phyloP scores from a whole-genome alignment of 2,329 filamentous ascomycete species.

The Laburnicola sp. region DNA sequence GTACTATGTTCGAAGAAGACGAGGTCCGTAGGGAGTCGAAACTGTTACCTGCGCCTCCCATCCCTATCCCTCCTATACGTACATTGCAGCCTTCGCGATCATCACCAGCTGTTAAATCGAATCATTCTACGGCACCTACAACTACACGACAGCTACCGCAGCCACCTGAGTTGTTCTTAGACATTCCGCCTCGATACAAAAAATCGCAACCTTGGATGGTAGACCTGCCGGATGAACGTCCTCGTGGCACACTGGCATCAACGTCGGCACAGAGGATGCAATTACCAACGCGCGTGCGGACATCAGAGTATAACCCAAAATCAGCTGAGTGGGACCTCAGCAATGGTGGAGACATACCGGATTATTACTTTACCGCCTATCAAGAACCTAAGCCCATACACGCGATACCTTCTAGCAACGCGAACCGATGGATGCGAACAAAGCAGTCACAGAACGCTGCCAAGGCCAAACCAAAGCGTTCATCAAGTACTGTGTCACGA shows the following conservation, averaged over 20 bases:
- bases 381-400: slow-evolving; percentile 17
- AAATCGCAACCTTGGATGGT: slow-evolving; percentile 27
- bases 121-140: slow-evolving; percentile 1
- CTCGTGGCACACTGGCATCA: neutral
- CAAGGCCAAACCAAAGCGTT: slow-evolving; percentile 28
- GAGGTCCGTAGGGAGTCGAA: slow-evolving; percentile 33
- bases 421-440: slow-evolving; percentile 14
- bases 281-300: slow-evolving; percentile 20
- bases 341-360: slow-evolving; percentile 39
- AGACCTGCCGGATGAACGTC: neutral
- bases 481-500: slow-evolving; percentile 35
- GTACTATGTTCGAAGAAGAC: slow-evolving; percentile 47
- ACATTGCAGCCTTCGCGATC: slow-evolving; percentile 36
- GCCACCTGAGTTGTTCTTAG: slow-evolving; percentile 35
- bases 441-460: slow-evolving; percentile 25
- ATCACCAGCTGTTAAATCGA: slow-evolving; percentile 14
- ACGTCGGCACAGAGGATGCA: slow-evolving; percentile 1
- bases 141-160: slow-evolving; percentile 11
- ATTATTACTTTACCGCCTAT: slow-evolving; percentile 41
- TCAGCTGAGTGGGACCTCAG: slow-evolving; percentile 23
- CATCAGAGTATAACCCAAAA: slow-evolving; percentile 19
- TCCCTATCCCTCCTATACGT: slow-evolving; percentile 41
- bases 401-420: slow-evolving; percentile 11
- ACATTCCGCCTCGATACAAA: slow-evolving; percentile 38
- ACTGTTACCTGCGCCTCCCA: slow-evolving; percentile 36